A percentile compares a stretch with the other conserved stretches of the same genome.
Evolutionary conservation across 1,284 basidiomycete species (phyloP).

Genomic region (Leccinum solheimii): DNA sequence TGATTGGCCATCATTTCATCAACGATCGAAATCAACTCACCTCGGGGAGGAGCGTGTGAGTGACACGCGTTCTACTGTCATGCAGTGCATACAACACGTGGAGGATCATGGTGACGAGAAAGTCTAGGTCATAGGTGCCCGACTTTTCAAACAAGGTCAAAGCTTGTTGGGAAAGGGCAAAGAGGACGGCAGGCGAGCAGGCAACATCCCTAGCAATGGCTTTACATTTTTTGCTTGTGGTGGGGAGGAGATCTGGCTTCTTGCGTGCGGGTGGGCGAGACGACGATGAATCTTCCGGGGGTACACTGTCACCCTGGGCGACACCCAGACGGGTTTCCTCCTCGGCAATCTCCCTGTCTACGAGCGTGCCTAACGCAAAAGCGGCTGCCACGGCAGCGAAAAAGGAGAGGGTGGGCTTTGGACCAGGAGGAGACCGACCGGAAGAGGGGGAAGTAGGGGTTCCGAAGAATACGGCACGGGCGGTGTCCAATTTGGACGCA

Average conservation of each 20-base stretch:
- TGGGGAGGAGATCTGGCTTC: slow-evolving; percentile 23
- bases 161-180: slow-evolving; percentile 48
- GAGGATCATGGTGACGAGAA: slow-evolving; percentile 51
- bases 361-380: slow-evolving; percentile 56
- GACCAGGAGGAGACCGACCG: slow-evolving; percentile 13
- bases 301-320: slow-evolving; percentile 22
- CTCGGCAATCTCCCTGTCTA: slow-evolving; percentile 34
- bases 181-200: slow-evolving; percentile 39
- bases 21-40: slow-evolving; percentile 32
- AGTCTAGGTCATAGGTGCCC: slow-evolving; percentile 49
- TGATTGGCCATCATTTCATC: slow-evolving; percentile 28
- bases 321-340: slow-evolving; percentile 29
- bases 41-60: slow-evolving; percentile 36
- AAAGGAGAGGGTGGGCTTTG: slow-evolving; percentile 53
- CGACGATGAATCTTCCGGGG: slow-evolving; percentile 23
- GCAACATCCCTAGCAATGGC: slow-evolving; percentile 29
- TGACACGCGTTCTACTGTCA: slow-evolving; percentile 46
- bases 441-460: slow-evolving; percentile 16
- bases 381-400: slow-evolving; percentile 56
- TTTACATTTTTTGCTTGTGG: slow-evolving; percentile 28
- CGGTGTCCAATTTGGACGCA: slow-evolving; percentile 28
- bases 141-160: slow-evolving; percentile 43
- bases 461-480: slow-evolving; percentile 39
- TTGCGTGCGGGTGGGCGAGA: slow-evolving; percentile 26
- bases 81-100: slow-evolving; percentile 56